A percentile compares a stretch with the other conserved stretches of the same genome.
Evolutionary conservation across 805 yeast genomes (phyloP).

Genomic region (Wickerhamomyces bovis): DNA sequence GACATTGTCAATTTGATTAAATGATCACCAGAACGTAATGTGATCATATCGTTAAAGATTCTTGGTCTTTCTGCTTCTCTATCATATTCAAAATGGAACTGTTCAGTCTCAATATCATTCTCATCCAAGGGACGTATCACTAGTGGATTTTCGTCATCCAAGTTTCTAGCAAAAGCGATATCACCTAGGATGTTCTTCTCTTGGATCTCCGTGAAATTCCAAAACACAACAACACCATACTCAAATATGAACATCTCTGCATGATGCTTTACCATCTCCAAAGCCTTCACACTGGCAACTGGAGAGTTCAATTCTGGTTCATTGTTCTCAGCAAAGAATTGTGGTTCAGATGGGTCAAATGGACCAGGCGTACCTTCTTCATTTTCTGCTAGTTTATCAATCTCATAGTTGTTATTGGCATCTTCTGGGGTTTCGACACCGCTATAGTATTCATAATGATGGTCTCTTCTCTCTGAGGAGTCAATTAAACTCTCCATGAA

Average conservation of each 20-base stretch:
- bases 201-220: conserved; percentile 92
- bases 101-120: conserved; percentile 90
- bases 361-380: conserved; percentile 32
- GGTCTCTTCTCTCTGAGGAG: conserved; percentile 80
- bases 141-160: conserved; percentile 41
- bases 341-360: conserved; percentile 93
- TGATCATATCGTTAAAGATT: conserved; percentile 91
- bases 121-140: conserved; percentile 74
- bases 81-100: conserved; percentile 44
- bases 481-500: conserved; percentile 74
- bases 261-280: conserved; percentile 34
- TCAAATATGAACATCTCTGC: conserved; percentile 87
- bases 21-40: conserved; percentile 86
- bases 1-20: conserved; percentile 88
- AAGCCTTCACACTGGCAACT: conserved; percentile 11
- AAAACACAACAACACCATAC: conserved; percentile 95
- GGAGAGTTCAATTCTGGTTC: conserved; percentile 11
- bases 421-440: conserved; percentile 62
- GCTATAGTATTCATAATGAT: conserved; percentile 85
- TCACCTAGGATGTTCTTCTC: conserved; percentile 94
- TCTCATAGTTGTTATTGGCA: conserved; percentile 37
- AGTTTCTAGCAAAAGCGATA: conserved; percentile 46
- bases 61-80: conserved; percentile 56
- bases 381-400: conserved; percentile 26
- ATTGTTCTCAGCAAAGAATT: conserved; percentile 58